phyloP scores from a whole-genome alignment of 345 rosid species.

The Rhizophora apiculata region DNA sequence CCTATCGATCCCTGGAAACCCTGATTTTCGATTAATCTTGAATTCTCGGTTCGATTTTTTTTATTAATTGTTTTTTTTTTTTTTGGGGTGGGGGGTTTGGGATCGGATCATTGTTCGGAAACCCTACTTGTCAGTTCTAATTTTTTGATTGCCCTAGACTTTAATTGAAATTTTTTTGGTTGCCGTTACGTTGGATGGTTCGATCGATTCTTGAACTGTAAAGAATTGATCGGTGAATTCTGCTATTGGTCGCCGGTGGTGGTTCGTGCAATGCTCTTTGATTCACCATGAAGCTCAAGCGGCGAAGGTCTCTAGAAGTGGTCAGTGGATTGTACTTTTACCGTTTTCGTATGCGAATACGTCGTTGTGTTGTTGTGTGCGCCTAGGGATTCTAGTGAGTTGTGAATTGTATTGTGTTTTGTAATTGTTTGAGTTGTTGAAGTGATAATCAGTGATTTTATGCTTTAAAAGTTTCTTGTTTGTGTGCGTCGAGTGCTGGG shows the following conservation, averaged over 20 bases:
- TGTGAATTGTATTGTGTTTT: background rate
- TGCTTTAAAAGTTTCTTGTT: too few relatives aligned
- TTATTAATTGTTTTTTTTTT: too few relatives aligned
- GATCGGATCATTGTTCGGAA: too few relatives aligned
- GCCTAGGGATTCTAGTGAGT: background rate
- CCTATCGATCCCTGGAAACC: conserved; percentile 27
- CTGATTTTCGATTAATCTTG: too few relatives aligned
- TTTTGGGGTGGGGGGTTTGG: too few relatives aligned
- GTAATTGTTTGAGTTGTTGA: background rate
- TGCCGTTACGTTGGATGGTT: background rate
- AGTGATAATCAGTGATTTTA: too few relatives aligned
- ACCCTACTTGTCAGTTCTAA: too few relatives aligned
- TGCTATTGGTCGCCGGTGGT: background rate
- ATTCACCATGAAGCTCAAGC: conserved; percentile 68
- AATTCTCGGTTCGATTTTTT: too few relatives aligned
- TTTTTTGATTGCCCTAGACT: too few relatives aligned
- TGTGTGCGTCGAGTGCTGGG: too few relatives aligned
- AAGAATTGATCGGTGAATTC: background rate
- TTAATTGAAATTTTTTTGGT: too few relatives aligned
- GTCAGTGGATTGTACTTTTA: conserved; percentile 35
- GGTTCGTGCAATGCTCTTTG: conserved; percentile 47
- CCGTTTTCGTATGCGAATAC: background rate
- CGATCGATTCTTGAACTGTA: background rate
- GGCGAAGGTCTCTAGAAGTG: conserved; percentile 78
- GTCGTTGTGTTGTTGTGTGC: background rate